Conservation (phyloP, 2,329 filamentous ascomycete species). For the Microcera coccophila region DNA sequence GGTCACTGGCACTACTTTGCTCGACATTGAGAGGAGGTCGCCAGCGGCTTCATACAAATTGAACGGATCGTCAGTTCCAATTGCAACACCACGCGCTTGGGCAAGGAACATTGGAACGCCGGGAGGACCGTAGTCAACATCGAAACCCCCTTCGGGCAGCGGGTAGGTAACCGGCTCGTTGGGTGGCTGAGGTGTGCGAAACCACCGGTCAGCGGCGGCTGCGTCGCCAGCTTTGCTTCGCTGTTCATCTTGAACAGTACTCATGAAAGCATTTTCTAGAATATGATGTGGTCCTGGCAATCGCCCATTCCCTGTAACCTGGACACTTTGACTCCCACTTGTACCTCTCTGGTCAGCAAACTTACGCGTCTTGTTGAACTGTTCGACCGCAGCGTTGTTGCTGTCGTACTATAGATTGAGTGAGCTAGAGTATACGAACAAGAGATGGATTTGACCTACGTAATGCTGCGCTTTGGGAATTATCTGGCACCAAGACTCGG, state of each 20-base stretch:
- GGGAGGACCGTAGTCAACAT: constrained; percentile 21
- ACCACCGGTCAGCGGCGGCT: constrained; percentile 21
- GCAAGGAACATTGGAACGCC: constrained; percentile 28
- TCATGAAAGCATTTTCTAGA: constrained; percentile 23
- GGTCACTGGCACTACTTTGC: constrained; percentile 13
- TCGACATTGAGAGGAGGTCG: constrained; percentile 19
- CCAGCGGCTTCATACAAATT: constrained; percentile 21
- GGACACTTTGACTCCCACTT: constrained; percentile 8
- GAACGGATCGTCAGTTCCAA: constrained; percentile 13
- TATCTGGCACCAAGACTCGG: constrained; percentile 31
- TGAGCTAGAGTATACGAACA: constrained; percentile 3
- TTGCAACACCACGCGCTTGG: constrained; percentile 21
- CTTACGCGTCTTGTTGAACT: constrained; percentile 31
- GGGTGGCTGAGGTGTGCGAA: constrained; percentile 5
- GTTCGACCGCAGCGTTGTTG: constrained; percentile 28
- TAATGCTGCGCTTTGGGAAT: constrained; percentile 27
- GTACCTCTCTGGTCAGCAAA: constrained; percentile 22
- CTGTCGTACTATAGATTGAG: constrained; percentile 22
- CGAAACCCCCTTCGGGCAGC: constrained; percentile 11
- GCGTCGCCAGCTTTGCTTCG: constrained; percentile 15
- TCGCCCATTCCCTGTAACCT: constrained; percentile 12
- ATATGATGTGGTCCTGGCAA: constrained; percentile 26
- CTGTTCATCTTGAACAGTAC: constrained; percentile 18
- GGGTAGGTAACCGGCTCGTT: constrained; percentile 3
- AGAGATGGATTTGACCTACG: constrained; percentile 15